Percentiles rank a stretch among this genome's conserved stretches.
phyloP scores from a whole-genome alignment of 2,329 filamentous ascomycete species.

The Juglanconis juglandina region DNA sequence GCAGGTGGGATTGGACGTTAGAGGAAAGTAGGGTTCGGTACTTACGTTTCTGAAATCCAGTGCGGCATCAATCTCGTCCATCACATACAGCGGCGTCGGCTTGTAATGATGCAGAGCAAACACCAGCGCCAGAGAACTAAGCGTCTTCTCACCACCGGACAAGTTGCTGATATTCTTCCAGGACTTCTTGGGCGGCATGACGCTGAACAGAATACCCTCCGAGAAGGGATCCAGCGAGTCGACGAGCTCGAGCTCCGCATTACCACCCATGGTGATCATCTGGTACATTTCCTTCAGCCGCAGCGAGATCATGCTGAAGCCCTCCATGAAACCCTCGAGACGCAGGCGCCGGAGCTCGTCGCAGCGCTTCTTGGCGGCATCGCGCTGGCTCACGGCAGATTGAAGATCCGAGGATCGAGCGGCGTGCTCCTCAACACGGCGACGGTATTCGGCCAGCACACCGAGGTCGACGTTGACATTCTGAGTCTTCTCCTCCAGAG shows the following conservation, averaged over 20 bases:
- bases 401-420: slow-evolving; percentile 72
- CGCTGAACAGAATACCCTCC: slow-evolving; percentile 93
- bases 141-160: slow-evolving; percentile 93
- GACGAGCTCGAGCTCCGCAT: slow-evolving; percentile 94
- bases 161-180: slow-evolving; percentile 99
- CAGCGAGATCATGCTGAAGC: slow-evolving; percentile 89
- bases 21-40: slow-evolving; percentile 23
- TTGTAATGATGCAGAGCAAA: slow-evolving; percentile 98
- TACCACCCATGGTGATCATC: slow-evolving; percentile 99
- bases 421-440: slow-evolving; percentile 37
- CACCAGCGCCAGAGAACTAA: slow-evolving; percentile 89
- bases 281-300: slow-evolving; percentile 99
- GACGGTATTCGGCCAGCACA: slow-evolving; percentile 52
- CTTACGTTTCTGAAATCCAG: slow-evolving; percentile 96
- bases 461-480: slow-evolving; percentile 84
- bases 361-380: slow-evolving; percentile 84
- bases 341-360: slow-evolving; percentile 88
- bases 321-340: slow-evolving; percentile 96
- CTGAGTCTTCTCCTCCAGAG: slow-evolving; percentile 68
- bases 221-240: slow-evolving; percentile 95
- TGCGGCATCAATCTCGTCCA: slow-evolving; percentile 99
- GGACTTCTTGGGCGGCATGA: slow-evolving; percentile 99
- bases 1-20: not conserved
- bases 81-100: slow-evolving; percentile 95
- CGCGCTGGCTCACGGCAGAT: slow-evolving; percentile 71